These are phyloP conservation scores for Boletellus emodensis DNA, from an alignment of 768 basidiomycete genomes.

Conservation along the genomic window DNA sequence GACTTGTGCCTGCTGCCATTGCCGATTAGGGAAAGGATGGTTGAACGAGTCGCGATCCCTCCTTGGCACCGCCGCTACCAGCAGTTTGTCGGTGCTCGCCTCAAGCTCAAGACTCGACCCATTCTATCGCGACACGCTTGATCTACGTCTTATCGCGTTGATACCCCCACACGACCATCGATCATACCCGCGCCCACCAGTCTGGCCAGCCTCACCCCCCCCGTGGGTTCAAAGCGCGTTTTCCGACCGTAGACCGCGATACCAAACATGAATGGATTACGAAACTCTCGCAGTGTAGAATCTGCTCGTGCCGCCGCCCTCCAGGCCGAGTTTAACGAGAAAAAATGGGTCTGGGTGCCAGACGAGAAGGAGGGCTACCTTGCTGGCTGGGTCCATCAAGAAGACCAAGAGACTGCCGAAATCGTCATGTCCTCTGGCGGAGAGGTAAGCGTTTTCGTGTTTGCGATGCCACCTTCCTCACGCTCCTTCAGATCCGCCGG, in stretches of 20 bases:
- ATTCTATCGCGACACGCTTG: constrained; percentile 2
- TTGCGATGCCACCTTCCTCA: constrained; percentile 5
- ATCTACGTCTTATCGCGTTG: background rate
- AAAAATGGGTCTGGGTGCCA: constrained; percentile 98
- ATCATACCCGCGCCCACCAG: background rate
- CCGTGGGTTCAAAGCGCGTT: constrained; percentile 11
- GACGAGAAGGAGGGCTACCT: constrained; percentile 91
- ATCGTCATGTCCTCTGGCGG: constrained; percentile 82
- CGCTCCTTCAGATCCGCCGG: constrained; percentile 46
- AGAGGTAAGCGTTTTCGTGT: constrained; percentile 50
- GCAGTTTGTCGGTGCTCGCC: background rate
- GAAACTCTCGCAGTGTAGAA: constrained; percentile 55
- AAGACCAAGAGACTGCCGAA: constrained; percentile 78
- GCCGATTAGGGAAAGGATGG: too few relatives aligned
- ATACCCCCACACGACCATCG: constrained; percentile 9
- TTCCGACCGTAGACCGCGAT: constrained; percentile 1
- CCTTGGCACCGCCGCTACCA: background rate
- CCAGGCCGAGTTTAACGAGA: constrained; percentile 96
- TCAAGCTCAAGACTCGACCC: background rate
- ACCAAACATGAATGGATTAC: constrained; percentile 44
- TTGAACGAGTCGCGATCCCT: background rate
- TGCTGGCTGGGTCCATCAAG: constrained; percentile 88
- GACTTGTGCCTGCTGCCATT: too few relatives aligned
- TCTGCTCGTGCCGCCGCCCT: constrained; percentile 80
- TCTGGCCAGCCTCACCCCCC: background rate